Base-by-base conservation (phyloP, 2,329 filamentous ascomycete genomes). In the Parasarocladium wereldwijsianum region DNA sequence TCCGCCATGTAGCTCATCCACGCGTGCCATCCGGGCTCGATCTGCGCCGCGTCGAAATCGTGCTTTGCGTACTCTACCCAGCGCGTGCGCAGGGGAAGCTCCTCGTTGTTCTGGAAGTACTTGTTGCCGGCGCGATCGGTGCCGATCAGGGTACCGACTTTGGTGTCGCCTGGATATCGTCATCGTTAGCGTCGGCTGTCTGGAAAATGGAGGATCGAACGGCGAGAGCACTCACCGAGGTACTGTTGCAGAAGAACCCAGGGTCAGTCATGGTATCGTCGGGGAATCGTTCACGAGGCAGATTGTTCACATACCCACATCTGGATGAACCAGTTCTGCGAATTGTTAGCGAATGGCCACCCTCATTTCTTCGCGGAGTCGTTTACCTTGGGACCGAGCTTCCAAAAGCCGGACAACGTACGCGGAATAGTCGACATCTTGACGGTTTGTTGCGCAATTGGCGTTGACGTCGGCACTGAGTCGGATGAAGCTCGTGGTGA, bases 1-100 rank as follows among this genome's bases (percentile, higher is more conserved):
- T 96, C 85, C 45, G 93, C 76, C 58, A 76, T 63, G 60, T 98
- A 96, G 41, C 84, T 84, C 44, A 98, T 85, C 90, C 90, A 98
- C 17, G 82, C 84, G 60, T 96, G 90, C 90, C 90, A 98, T 56
- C 87, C 82, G 29, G 87, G 86, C 58, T 96, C 87, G 45, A 94
- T 81, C 32, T 94, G 83, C 35, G 72, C 71, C 38, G 81, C 64
- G 46, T 90, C 81, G 50, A 67, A 81, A 55, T 96, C 84, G 45
- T 82, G 66, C 55, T 81, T 69, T 62, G 84, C 87, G 67, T 92
- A 98, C 58, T 96, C 86, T 40, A 98, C 82, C 90, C 92, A 98
- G 66, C 86, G 75, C 44, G 85, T 94, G 49, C 87, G 80, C 46
- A 94, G 85, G 34, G 90, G 90, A 36, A 98, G 68, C 57, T 98